Conservation (phyloP, 768 basidiomycete genomes). For the Hirschioporus abietinus region DNA sequence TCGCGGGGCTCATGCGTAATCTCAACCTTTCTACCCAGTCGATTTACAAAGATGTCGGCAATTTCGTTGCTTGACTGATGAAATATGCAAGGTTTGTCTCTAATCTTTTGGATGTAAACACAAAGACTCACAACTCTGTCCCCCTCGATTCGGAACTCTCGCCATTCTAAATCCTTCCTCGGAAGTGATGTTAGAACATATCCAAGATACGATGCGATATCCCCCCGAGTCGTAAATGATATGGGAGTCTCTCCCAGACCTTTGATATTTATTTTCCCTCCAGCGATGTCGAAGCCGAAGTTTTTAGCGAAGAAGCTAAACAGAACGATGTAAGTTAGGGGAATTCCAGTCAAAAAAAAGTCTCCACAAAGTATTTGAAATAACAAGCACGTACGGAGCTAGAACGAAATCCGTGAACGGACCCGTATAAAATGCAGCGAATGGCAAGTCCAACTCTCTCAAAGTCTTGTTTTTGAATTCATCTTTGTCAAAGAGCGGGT, state of each 20-base stretch:
- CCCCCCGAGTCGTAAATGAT: slow-evolving; percentile 22
- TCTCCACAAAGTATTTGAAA: too few species aligned
- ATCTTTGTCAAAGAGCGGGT: too few species aligned
- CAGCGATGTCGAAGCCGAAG: slow-evolving; percentile 11
- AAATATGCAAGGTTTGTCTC: too few species aligned
- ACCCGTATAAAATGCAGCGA: too few species aligned
- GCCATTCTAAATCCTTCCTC: slow-evolving; percentile 9
- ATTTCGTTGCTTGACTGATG: slow-evolving; percentile 16
- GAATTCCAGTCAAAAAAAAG: neutral
- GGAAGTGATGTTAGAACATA: slow-evolving; percentile 14
- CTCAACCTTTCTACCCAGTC: slow-evolving; percentile 13
- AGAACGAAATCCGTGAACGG: slow-evolving; percentile 10
- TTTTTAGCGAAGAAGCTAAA: slow-evolving; percentile 2
- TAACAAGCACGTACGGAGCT: slow-evolving; percentile 5
- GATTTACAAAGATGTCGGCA: slow-evolving; percentile 11
- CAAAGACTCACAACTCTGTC: slow-evolving; percentile 9
- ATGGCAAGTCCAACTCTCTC: slow-evolving; percentile 16
- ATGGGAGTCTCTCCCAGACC: slow-evolving; percentile 17
- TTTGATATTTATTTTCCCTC: slow-evolving; percentile 16
- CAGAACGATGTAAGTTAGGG: too few species aligned
- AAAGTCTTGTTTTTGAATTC: slow-evolving; percentile 4
- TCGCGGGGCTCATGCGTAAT: slow-evolving; percentile 9
- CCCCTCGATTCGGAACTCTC: slow-evolving; percentile 8
- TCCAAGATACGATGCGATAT: slow-evolving; percentile 18
- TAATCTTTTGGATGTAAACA: too few species aligned